These are phyloP conservation scores for Colletotrichum tabaci DNA, from an alignment of 2,329 filamentous ascomycete genomes.

Conservation along the genomic window DNA sequence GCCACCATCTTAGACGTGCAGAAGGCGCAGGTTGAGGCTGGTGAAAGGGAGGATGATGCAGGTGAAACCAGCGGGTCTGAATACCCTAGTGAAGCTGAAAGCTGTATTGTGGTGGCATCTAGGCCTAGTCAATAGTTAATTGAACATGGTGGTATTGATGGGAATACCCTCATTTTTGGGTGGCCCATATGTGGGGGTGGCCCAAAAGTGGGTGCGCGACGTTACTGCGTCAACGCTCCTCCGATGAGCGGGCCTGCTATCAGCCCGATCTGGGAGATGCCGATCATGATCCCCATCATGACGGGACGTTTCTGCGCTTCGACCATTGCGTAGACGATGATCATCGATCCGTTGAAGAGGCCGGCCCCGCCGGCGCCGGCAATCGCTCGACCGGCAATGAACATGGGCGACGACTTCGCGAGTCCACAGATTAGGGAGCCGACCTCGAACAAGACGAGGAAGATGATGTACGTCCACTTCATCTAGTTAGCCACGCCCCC, in stretches of 20 bases:
- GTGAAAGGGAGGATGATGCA: too few species aligned
- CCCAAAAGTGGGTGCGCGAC: too few species aligned
- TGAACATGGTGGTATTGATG: too few species aligned
- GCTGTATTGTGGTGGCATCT: too few species aligned
- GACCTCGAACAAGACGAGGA: constrained; percentile 51
- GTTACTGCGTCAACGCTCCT: constrained; percentile 46
- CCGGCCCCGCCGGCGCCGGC: constrained; percentile 61
- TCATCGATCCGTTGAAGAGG: constrained; percentile 55
- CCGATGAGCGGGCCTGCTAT: constrained; percentile 58
- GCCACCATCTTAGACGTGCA: too few species aligned
- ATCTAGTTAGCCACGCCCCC: constrained; percentile 5
- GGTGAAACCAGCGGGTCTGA: too few species aligned
- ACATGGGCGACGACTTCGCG: constrained; percentile 58
- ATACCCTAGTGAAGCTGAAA: too few species aligned
- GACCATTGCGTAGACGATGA: constrained; percentile 50
- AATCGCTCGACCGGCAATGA: constrained; percentile 65
- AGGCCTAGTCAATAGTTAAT: too few species aligned
- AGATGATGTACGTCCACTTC: constrained; percentile 49
- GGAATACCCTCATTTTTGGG: too few species aligned
- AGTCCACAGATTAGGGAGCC: constrained; percentile 65
- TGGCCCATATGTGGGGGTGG: too few species aligned
- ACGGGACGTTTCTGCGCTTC: constrained; percentile 49
- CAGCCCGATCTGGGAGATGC: constrained; percentile 59
- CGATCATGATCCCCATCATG: constrained; percentile 50
- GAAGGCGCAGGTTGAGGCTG: too few species aligned